phyloP scores from a whole-genome alignment of 1,139 yeast species.

The Zygotorulaspora mrakii region DNA sequence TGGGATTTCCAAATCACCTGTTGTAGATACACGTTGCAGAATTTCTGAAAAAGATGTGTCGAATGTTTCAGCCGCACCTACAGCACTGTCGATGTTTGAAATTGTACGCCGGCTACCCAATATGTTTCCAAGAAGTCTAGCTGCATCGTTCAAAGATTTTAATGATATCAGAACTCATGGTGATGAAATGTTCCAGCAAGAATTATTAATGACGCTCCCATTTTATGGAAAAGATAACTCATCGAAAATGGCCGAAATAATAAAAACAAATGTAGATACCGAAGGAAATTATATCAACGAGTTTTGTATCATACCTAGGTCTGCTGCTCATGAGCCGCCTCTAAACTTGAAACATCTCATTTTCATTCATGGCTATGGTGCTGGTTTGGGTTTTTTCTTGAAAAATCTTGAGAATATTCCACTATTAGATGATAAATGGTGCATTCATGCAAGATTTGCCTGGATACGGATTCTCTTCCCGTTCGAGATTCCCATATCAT shows the following conservation, averaged over 20 bases:
- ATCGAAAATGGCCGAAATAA: conserved; percentile 34
- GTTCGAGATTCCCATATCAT: conserved; percentile 51
- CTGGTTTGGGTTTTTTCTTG: conserved; percentile 66
- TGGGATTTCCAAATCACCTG: neutral
- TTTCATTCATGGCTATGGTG: conserved; percentile 75
- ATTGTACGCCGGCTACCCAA: conserved; percentile 36
- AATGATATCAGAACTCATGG: conserved; percentile 19
- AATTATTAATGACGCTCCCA: conserved; percentile 43
- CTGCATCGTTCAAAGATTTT: conserved; percentile 53
- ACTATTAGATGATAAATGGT: conserved; percentile 45
- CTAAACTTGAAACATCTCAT: conserved; percentile 50
- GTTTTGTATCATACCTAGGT: conserved; percentile 52
- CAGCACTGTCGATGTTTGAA: conserved; percentile 30
- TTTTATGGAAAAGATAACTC: conserved; percentile 35
- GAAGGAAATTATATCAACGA: conserved; percentile 55
- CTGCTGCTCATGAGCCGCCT: conserved; percentile 19
- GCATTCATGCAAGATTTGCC: conserved; percentile 67
- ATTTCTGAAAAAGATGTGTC: conserved; percentile 1
- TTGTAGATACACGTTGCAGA: neutral
- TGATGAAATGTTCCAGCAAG: conserved; percentile 45
- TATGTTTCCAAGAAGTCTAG: conserved; percentile 54
- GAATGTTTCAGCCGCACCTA: conserved; percentile 28
- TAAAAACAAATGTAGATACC: conserved; percentile 42
- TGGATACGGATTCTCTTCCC: conserved; percentile 74
- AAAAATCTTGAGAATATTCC: conserved; percentile 49